Conservation (phyloP, 2,329 filamentous ascomycete genomes). For the Ophiosphaerella narmari region DNA sequence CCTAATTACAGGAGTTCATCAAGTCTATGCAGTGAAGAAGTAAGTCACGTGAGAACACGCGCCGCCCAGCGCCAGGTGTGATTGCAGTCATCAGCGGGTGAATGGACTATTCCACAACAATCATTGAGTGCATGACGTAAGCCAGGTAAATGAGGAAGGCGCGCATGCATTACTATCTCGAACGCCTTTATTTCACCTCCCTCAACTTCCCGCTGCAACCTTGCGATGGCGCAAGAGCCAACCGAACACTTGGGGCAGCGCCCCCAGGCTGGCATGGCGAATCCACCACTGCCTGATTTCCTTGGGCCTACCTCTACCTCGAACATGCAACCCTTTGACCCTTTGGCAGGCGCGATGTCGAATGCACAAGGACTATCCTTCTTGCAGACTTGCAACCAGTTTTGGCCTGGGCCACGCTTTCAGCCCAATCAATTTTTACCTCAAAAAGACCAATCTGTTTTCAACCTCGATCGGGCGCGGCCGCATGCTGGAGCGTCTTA, state of each 20-base stretch:
- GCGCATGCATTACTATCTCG: neutral
- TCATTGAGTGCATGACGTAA: neutral
- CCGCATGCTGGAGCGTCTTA: no score
- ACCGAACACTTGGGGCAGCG: neutral
- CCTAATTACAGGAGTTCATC: no score
- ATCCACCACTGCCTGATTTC: neutral
- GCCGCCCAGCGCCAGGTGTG: no score
- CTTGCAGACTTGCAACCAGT: no score
- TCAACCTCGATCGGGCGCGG: no score
- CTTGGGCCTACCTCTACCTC: neutral
- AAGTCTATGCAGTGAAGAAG: no score
- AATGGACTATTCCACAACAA: neutral
- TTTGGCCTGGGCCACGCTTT: no score
- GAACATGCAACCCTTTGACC: neutral
- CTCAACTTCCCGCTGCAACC: neutral
- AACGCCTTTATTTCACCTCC: neutral
- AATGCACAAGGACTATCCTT: no score
- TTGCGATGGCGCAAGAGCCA: neutral
- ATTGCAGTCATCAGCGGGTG: neutral
- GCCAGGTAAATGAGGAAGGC: neutral
- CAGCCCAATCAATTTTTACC: no score
- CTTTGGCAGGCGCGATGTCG: no score
- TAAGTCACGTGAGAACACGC: no score
- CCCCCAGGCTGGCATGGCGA: neutral
- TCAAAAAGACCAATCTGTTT: no score